These are phyloP conservation scores for Trichosanthes cucumerina DNA, from an alignment of 306 rosid species.

Conservation along the genomic window DNA sequence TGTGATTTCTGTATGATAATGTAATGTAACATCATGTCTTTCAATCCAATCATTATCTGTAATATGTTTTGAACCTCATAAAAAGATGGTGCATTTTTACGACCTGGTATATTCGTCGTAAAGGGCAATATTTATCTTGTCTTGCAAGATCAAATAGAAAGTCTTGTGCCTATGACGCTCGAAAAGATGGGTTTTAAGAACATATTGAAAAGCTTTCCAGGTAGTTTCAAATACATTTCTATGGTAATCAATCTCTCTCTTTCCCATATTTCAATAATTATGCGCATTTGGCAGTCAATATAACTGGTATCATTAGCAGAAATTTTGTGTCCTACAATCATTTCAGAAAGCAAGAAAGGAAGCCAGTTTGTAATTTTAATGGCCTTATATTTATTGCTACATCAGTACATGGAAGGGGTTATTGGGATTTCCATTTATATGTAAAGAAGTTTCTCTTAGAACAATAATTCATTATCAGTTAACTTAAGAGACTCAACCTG, in stretches of 20 bases:
- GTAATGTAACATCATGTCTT: no score
- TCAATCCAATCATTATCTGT: no score
- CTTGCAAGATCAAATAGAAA: no score
- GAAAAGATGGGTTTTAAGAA: no score
- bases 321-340: background rate
- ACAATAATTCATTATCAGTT: background rate
- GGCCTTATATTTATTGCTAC: background rate
- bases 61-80: no score
- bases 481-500: background rate
- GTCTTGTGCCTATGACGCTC: background rate
- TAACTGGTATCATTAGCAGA: background rate
- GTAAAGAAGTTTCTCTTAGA: background rate
- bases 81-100: no score
- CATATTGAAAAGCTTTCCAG: no score
- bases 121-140: no score
- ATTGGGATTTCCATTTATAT: background rate
- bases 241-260: background rate
- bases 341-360: background rate
- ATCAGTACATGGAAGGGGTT: conserved; percentile 2
- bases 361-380: background rate
- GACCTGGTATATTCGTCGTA: no score
- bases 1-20: no score
- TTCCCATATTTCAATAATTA: background rate
- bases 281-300: background rate
- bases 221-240: background rate